Base-by-base conservation (phyloP, 768 basidiomycete species). In the Rhodosporidiobolus sp. region DNA sequence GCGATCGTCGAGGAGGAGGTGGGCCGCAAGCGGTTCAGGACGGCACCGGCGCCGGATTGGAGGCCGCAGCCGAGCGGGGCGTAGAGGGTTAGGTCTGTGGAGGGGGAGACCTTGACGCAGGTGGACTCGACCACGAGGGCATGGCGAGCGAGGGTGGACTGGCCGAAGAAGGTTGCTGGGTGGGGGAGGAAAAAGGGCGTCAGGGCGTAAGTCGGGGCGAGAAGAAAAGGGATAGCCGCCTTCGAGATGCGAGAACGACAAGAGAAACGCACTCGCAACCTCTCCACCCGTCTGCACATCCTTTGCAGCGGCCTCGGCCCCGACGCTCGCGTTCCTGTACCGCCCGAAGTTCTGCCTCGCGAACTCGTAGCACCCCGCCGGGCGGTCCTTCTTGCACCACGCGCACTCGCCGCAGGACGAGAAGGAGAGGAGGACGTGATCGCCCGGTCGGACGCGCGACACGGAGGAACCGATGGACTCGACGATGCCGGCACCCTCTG, bases 141-240 rank as follows among this genome's bases (percentile, higher is more conserved):
- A 30, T 78, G 76, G 14, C 73, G 65, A 0, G 65, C 78, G 35
- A 78, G 65, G 17, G 74, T 46, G 6, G 69, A 71, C 34, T 79
- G 78, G 5, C 78, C 78, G 56, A 79, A 79, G 70, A 79, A 79
- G n/a, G 72, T 65, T 10, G 68, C 76, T 67, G 65, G 9, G 20
- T 24, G 28, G 19, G 7, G 11, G 19, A 19, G 16, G 16, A 0
- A 56, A 43, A 10, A 17, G 4, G 30, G 46, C 16, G 19, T 43
- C 28, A 35, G 16, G 19, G 46, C 16, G 19, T 43, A 22, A 35
- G 16, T 10, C 22, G 22, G 2, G 8, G 14, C 24, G 10, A 12
- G 43, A 10, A 12, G 2, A 3, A 5, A 4, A 28, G 43, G 28
- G 17, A 9, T 1, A 45, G 28, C n/a, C n/a, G n/a, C n/a, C n/a